phyloP scores from a whole-genome alignment of 2,329 filamentous ascomycete genomes.

The Epichloe gansuensis region DNA sequence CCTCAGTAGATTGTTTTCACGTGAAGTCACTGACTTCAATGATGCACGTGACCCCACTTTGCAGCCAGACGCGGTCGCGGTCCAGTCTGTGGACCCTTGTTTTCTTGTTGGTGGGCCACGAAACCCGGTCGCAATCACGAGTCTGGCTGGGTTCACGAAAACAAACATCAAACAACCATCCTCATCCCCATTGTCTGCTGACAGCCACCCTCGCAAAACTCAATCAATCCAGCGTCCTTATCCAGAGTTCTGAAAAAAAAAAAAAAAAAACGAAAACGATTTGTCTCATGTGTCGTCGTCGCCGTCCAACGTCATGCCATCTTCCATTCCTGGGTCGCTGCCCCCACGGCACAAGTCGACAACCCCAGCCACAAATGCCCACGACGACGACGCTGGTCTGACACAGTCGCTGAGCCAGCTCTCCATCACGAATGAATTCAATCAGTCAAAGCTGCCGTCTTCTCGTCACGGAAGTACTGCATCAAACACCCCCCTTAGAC shows the following conservation, averaged over 20 bases:
- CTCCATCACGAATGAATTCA: conserved; percentile 24
- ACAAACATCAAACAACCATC: too few species aligned
- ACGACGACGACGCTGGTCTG: conserved; percentile 19
- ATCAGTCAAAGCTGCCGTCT: conserved; percentile 13
- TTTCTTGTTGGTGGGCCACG: too few species aligned
- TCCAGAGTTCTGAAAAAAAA: not conserved
- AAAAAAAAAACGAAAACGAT: not conserved
- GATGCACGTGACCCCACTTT: too few species aligned
- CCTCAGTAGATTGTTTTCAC: too few species aligned
- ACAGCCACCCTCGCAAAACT: too few species aligned
- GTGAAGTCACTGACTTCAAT: too few species aligned
- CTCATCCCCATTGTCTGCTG: too few species aligned
- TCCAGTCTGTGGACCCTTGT: too few species aligned
- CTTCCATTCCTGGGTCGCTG: not conserved
- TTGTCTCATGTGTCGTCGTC: conserved; percentile 4
- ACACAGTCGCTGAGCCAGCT: conserved; percentile 32
- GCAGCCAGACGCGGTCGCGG: too few species aligned
- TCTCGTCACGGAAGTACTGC: conserved; percentile 10
- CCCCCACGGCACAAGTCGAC: conserved; percentile 1
- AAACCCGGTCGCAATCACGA: too few species aligned
- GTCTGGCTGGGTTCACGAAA: too few species aligned
- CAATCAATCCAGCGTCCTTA: not conserved
- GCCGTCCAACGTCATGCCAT: conserved; percentile 3
- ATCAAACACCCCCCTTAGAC: conserved; percentile 23
- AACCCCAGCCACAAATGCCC: not conserved